Conservation (phyloP, 1,139 yeast genomes). For the Wickerhamiella infanticola region DNA sequence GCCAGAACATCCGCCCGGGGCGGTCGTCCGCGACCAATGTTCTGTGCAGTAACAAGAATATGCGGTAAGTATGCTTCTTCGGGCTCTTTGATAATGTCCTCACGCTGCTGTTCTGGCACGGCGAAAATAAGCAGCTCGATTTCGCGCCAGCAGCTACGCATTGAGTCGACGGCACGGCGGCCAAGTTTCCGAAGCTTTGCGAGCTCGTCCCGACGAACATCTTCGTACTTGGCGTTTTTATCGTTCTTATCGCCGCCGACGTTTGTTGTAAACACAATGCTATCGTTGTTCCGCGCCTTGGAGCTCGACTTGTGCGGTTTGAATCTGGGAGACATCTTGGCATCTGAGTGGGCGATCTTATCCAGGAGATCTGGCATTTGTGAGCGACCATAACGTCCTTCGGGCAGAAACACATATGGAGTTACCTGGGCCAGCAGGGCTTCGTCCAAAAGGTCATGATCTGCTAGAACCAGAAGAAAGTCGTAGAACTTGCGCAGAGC, state of each 20-base stretch:
- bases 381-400: conserved; percentile 8
- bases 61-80: neutral
- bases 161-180: neutral
- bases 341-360: neutral
- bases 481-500: conserved; percentile 12
- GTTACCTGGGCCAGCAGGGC: neutral
- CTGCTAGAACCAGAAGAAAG: conserved; percentile 6
- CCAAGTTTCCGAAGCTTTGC: neutral
- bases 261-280: neutral
- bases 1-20: neutral
- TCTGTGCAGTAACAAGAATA: neutral
- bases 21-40: neutral
- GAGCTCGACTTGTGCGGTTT: neutral
- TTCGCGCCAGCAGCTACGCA: conserved; percentile 1
- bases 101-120: neutral
- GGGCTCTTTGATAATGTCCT: neutral
- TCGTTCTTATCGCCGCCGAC: neutral
- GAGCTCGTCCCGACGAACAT: neutral
- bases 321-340: neutral
- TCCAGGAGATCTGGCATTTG: neutral
- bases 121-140: neutral
- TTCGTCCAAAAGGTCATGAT: conserved; percentile 1
- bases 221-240: neutral
- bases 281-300: neutral
- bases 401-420: conserved; percentile 7